Percentiles rank a stretch among this genome's conserved stretches.
These are phyloP conservation scores for Phytophthora sojae DNA, from an alignment of 352 stramenopile genomes.

Conservation along the genomic window DNA sequence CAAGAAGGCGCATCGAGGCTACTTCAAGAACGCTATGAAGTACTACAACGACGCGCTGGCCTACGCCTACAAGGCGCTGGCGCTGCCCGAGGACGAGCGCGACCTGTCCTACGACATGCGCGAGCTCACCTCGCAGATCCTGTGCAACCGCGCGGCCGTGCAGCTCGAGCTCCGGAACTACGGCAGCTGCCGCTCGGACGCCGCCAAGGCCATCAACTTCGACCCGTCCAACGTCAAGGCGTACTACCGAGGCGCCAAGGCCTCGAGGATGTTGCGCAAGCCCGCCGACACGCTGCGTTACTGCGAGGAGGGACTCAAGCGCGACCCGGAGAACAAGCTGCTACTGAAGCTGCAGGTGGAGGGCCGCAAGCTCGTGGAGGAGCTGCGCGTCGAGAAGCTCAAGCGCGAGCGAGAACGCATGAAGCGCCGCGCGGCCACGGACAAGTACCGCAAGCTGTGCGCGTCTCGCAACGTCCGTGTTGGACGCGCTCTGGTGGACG, in stretches of 20 bases:
- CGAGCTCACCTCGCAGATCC: constrained; percentile 78
- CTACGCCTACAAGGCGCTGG: constrained; percentile 82
- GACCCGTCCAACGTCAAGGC: constrained; percentile 84
- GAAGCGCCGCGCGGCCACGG: constrained; percentile 67
- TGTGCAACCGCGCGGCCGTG: constrained; percentile 83
- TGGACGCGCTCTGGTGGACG: constrained; percentile 75
- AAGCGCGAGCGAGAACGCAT: constrained; percentile 74
- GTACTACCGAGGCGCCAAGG: constrained; percentile 87
- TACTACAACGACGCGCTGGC: constrained; percentile 83
- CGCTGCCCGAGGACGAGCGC: constrained; percentile 63
- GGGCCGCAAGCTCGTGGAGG: constrained; percentile 62
- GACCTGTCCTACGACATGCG: constrained; percentile 73
- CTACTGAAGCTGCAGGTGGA: constrained; percentile 76
- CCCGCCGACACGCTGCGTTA: constrained; percentile 84
- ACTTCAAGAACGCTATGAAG: constrained; percentile 81
- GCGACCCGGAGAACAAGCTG: constrained; percentile 82
- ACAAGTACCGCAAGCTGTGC: constrained; percentile 86
- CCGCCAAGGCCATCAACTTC: constrained; percentile 72
- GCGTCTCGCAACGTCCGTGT: constrained; percentile 68
- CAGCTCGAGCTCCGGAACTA: constrained; percentile 90
- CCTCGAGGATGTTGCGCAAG: constrained; percentile 81
- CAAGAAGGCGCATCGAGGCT: constrained; percentile 71
- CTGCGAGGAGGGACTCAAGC: constrained; percentile 76
- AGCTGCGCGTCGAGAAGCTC: constrained; percentile 68
- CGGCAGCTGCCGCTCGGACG: constrained; percentile 82